Conservation (phyloP, 2,329 filamentous ascomycete species). For the Trichoderma arundinaceum region DNA sequence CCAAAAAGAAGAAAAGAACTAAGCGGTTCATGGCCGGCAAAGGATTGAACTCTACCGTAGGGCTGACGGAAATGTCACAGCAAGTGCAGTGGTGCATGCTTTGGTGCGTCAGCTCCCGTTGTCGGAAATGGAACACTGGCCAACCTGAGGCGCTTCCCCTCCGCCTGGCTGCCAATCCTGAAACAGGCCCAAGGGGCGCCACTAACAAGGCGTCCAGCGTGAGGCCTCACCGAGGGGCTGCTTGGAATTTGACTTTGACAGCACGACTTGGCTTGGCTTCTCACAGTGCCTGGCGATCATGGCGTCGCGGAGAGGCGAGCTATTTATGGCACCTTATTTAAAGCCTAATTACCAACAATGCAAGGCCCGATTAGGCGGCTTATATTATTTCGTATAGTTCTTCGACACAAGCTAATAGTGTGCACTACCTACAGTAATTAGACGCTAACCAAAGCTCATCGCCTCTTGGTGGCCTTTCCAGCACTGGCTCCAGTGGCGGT, state of each 20-base stretch:
- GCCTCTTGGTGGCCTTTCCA: slow-evolving; percentile 53
- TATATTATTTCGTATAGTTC: background rate
- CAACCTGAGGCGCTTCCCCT: slow-evolving; percentile 21
- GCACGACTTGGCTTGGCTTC: background rate
- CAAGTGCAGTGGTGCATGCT: background rate
- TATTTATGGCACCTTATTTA: background rate
- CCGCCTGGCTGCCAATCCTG: slow-evolving; percentile 1
- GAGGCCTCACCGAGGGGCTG: slow-evolving; percentile 13
- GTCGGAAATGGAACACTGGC: background rate
- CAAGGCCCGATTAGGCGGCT: background rate
- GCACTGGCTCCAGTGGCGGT: slow-evolving; percentile 59
- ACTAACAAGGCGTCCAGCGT: background rate
- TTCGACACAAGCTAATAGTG: background rate
- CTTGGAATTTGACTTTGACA: background rate
- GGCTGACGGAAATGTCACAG: slow-evolving; percentile 12
- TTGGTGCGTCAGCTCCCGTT: slow-evolving; percentile 1
- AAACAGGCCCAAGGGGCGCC: slow-evolving; percentile 9
- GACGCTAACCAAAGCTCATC: slow-evolving; percentile 37
- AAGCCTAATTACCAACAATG: background rate
- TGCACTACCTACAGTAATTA: too few relatives aligned
- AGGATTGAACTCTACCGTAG: background rate
- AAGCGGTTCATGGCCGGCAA: background rate
- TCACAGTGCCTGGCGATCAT: background rate
- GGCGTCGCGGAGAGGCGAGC: slow-evolving; percentile 8
- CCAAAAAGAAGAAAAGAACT: background rate